Conservation (phyloP, 2,329 filamentous ascomycete species). For the Rhynchosporium graminicola region DNA sequence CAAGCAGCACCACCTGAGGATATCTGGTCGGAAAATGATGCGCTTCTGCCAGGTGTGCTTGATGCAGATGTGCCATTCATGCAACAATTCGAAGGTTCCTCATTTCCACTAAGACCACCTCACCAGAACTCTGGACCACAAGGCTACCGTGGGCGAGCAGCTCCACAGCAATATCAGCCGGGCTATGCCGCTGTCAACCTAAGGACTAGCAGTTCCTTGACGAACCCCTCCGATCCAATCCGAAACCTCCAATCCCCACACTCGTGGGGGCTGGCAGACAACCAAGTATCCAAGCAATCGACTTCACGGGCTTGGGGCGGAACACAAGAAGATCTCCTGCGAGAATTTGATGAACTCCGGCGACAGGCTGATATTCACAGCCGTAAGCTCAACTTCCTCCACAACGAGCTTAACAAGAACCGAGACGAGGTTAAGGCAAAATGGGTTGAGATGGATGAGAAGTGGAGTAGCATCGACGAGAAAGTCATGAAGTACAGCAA, state of each 20-base stretch:
- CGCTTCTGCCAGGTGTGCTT: not conserved
- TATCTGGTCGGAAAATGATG: not conserved
- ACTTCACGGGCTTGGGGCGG: not conserved
- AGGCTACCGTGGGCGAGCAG: not conserved
- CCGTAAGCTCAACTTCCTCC: not conserved
- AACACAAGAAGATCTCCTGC: not conserved
- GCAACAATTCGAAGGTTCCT: not conserved
- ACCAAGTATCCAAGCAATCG: not conserved
- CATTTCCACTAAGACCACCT: not conserved
- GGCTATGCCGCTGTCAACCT: not conserved
- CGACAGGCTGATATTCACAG: not conserved
- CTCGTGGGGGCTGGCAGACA: not conserved
- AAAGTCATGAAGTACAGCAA: not conserved
- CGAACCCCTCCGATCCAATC: not conserved
- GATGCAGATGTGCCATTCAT: not conserved
- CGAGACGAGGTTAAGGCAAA: not conserved
- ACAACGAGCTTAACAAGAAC: not conserved
- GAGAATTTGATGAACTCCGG: not conserved
- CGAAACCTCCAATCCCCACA: not conserved
- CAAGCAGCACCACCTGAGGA: not conserved
- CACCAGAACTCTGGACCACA: not conserved
- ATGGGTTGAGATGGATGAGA: not conserved
- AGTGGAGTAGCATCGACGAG: not conserved
- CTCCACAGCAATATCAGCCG: not conserved
- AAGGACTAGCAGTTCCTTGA: not conserved